Conservation (phyloP, 805 yeast species). For the Wickerhamomyces alni region DNA sequence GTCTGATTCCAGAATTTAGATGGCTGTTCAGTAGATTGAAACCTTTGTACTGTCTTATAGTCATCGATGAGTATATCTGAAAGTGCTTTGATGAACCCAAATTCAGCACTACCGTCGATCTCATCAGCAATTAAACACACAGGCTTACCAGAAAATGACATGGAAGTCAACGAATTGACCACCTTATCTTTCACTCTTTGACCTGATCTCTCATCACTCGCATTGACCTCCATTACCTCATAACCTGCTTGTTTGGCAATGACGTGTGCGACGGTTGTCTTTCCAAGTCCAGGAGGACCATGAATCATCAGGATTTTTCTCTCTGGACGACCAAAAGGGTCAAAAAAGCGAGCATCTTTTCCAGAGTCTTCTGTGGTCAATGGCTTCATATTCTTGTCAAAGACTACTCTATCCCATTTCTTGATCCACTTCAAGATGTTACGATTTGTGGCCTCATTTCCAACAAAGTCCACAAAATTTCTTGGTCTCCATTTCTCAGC, state of each 20-base stretch:
- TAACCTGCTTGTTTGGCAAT: slow-evolving; percentile 80
- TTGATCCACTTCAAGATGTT: slow-evolving; percentile 55
- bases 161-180: slow-evolving; percentile 55
- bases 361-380: slow-evolving; percentile 10
- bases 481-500: slow-evolving; percentile 68
- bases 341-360: slow-evolving; percentile 21
- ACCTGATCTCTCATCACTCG: slow-evolving; percentile 73
- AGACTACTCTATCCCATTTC: slow-evolving; percentile 59
- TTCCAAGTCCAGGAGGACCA: slow-evolving; percentile 94
- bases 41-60: slow-evolving; percentile 38
- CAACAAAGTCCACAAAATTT: slow-evolving; percentile 58
- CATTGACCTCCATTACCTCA: slow-evolving; percentile 77
- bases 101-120: slow-evolving; percentile 73
- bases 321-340: slow-evolving; percentile 53
- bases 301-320: slow-evolving; percentile 66
- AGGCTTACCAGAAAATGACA: slow-evolving; percentile 66
- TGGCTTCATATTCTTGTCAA: slow-evolving; percentile 36
- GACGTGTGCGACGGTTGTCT: slow-evolving; percentile 82
- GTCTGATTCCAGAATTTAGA: slow-evolving; percentile 22
- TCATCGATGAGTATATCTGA: slow-evolving; percentile 59
- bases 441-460: slow-evolving; percentile 62
- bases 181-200: slow-evolving; percentile 48
- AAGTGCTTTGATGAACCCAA: slow-evolving; percentile 52
- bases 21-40: slow-evolving; percentile 20
- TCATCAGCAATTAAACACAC: slow-evolving; percentile 85